Conservation (phyloP, 1,139 yeast species). For the Citeromyces hawaiiensis region DNA sequence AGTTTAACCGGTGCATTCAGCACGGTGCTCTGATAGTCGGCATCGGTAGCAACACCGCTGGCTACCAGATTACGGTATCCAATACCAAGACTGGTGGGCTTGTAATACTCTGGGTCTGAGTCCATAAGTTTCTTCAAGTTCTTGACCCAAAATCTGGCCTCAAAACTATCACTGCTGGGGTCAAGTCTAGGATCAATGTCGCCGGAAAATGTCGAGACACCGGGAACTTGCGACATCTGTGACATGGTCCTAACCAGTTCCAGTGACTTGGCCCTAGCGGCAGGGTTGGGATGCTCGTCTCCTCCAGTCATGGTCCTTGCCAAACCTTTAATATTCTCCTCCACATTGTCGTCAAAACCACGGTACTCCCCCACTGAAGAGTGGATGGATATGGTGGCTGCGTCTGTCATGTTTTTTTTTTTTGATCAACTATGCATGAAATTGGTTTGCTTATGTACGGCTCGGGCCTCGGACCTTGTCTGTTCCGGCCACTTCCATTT, state of each 20-base stretch:
- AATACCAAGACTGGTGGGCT: slow-evolving; percentile 52
- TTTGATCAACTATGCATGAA: neutral
- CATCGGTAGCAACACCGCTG: slow-evolving; percentile 62
- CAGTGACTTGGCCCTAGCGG: slow-evolving; percentile 3
- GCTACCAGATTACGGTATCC: slow-evolving; percentile 59
- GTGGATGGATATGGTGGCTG: neutral
- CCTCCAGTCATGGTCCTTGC: slow-evolving; percentile 38
- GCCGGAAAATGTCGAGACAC: slow-evolving; percentile 24
- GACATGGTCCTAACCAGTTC: slow-evolving; percentile 23
- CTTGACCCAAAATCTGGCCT: slow-evolving; percentile 59
- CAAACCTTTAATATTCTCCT: slow-evolving; percentile 34
- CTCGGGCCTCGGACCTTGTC: neutral
- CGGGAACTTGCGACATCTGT: slow-evolving; percentile 41
- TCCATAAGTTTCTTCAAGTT: slow-evolving; percentile 44
- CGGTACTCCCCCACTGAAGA: slow-evolving; percentile 15
- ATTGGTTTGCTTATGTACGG: neutral
- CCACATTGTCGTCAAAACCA: slow-evolving; percentile 22
- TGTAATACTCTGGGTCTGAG: slow-evolving; percentile 51
- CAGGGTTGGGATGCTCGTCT: slow-evolving; percentile 5
- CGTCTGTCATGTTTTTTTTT: neutral
- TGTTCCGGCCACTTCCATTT: neutral
- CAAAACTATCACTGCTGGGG: slow-evolving; percentile 44
- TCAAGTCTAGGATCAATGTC: slow-evolving; percentile 32
- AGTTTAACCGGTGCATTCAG: slow-evolving; percentile 23
- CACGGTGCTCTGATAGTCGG: slow-evolving; percentile 71